A percentile compares a stretch with the other conserved stretches of the same genome.
phyloP scores from a whole-genome alignment of 2,329 filamentous ascomycete genomes.

The Claviceps fusiformis region DNA sequence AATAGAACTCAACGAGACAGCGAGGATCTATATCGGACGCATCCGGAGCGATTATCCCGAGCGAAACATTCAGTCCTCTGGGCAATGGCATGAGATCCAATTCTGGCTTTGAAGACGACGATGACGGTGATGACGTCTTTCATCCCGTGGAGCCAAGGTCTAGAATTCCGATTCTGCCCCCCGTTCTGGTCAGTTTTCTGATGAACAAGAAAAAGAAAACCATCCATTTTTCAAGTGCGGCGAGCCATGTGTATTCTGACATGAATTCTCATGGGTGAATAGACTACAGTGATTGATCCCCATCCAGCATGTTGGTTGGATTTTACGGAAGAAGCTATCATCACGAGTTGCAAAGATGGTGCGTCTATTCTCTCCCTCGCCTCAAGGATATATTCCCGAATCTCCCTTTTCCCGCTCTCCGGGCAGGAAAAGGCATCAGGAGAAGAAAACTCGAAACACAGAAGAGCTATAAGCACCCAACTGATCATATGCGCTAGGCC shows the following conservation, averaged over 20 bases:
- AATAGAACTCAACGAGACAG: constrained; percentile 21
- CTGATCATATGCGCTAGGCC: constrained; percentile 33
- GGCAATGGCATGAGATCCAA: constrained; percentile 52
- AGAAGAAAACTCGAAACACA: background rate
- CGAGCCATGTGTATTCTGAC: background rate
- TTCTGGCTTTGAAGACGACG: constrained; percentile 46
- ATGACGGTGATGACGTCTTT: constrained; percentile 47
- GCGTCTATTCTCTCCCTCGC: constrained; percentile 21
- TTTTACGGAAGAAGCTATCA: constrained; percentile 88
- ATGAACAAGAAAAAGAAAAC: background rate
- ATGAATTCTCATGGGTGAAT: background rate
- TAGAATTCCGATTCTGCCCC: constrained; percentile 73
- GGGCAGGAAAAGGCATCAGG: too few species aligned
- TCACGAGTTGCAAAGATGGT: constrained; percentile 88
- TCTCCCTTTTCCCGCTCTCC: too few species aligned
- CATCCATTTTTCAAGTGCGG: background rate
- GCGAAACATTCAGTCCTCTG: constrained; percentile 49
- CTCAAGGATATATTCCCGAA: background rate
- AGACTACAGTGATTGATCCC: constrained; percentile 72
- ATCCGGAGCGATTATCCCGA: constrained; percentile 34
- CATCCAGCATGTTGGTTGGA: constrained; percentile 82
- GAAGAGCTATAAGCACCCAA: background rate
- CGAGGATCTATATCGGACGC: constrained; percentile 40
- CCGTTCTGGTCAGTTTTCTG: constrained; percentile 60
- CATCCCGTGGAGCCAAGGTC: constrained; percentile 79